Evolutionary conservation across 257 asterid genomes (phyloP), one percentile per base, ranked within the genome.

Genomic region (Capsicum chinense): DNA sequence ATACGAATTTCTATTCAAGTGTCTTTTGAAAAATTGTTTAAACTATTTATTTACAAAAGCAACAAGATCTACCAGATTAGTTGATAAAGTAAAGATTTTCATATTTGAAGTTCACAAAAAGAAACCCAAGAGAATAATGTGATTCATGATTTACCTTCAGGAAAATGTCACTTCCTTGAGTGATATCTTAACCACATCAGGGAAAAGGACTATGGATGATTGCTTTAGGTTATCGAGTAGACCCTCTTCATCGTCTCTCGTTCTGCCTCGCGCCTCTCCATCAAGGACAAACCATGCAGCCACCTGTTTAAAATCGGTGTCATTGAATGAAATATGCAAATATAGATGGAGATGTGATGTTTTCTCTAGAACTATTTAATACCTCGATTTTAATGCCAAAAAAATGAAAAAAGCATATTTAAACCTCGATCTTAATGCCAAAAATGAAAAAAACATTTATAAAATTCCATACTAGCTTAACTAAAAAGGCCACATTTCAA

Each of bases 231-330:
- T 74, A 44, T 12, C 2, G 12, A 74, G 60, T 21, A 74, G 81
- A 74, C n/a, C 42, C 14, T 50, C 81, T 50, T 74, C 81, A 74
- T 74, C 62, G 21, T 50, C 60, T 74, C 62, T 74, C 6, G 80
- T 39, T 14, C 70, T 4, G 42, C n/a, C 63, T 13, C 14, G 11
- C 48, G 26, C 64, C 64, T 26, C 60, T 74, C 64, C 21, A 9
- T 76, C 81, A 54, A 52, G 54, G 64, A 54, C 26, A 26, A 26
- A 52, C 12, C 63, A 14, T 6, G 5, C 63, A 15, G 47, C 21
- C 81, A 74, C 14, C 81, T 76, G 81, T 76, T 76, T 76, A 13
- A 76, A 26, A 52, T 52, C 8, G 4, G 48, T 52, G 48, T 52
- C 26, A 76, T 54, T 52, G 81, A 76, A 76, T 52, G 21, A 52